Evolutionary conservation across 1,284 basidiomycete genomes (phyloP).

Genomic region (Cutaneotrichosporon sp.): DNA sequence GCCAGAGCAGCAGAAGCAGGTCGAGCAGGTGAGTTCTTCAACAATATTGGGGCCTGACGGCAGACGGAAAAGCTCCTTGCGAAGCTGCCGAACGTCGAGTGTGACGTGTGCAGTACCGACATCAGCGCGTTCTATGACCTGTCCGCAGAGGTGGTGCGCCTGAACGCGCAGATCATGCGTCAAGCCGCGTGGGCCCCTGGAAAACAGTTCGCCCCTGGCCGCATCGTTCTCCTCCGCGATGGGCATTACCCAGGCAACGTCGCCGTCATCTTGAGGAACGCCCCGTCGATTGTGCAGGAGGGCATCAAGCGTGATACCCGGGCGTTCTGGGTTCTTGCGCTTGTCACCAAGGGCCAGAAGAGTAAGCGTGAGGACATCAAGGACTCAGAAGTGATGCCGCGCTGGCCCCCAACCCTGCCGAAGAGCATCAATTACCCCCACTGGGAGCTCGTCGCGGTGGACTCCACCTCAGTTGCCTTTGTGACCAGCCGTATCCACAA

Average conservation of each 20-base stretch:
- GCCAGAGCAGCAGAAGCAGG: constrained; percentile 88
- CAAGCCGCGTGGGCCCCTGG: constrained; percentile 63
- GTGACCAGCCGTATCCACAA: constrained; percentile 72
- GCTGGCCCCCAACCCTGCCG: constrained; percentile 66
- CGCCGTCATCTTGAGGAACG: constrained; percentile 73
- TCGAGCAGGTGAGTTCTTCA: constrained; percentile 64
- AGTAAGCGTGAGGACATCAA: constrained; percentile 61
- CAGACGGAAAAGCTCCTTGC: constrained; percentile 75
- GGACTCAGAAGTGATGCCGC: constrained; percentile 63
- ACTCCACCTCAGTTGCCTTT: constrained; percentile 72
- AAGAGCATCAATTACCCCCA: constrained; percentile 60
- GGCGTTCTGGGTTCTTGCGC: constrained; percentile 69
- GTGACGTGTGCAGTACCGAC: constrained; percentile 66
- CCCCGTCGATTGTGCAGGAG: constrained; percentile 57
- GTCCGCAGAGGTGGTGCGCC: constrained; percentile 64
- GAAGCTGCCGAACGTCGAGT: constrained; percentile 66
- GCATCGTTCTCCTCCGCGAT: constrained; percentile 81
- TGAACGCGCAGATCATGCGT: constrained; percentile 67
- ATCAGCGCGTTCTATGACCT: constrained; percentile 77
- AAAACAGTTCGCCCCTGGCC: constrained; percentile 69
- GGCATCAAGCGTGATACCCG: constrained; percentile 52
- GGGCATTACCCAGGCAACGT: constrained; percentile 76
- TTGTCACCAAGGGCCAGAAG: constrained; percentile 68
- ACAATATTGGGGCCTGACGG: constrained; percentile 2
- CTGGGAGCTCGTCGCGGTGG: constrained; percentile 70